These are phyloP conservation scores for Acacia crassicarpa DNA, from an alignment of 306 rosid species.

Conservation along the genomic window DNA sequence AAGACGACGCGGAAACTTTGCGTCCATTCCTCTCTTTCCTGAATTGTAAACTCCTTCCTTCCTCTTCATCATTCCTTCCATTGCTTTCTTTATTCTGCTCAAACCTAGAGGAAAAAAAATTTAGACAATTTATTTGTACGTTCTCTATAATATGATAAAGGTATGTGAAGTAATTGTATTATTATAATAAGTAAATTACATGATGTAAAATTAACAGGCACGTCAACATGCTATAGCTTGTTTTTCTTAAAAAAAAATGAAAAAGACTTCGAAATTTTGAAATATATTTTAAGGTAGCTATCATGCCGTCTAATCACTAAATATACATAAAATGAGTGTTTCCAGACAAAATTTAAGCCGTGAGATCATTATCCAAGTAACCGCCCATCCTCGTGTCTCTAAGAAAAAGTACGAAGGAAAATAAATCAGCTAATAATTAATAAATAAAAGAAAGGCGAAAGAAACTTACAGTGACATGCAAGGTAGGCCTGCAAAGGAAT, in stretches of 20 bases:
- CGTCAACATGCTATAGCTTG: background rate
- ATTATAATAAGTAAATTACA: background rate
- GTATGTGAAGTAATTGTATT: background rate
- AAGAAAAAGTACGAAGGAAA: background rate
- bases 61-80: background rate
- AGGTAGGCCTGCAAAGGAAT: background rate
- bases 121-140: background rate
- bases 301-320: background rate
- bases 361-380: background rate
- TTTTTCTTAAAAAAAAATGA: background rate
- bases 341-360: background rate
- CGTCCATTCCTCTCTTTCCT: background rate
- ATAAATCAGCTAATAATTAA: background rate
- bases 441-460: background rate
- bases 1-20: background rate
- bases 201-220: background rate
- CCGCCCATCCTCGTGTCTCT: background rate
- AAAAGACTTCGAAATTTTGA: background rate
- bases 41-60: background rate
- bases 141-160: background rate
- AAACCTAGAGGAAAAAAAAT: background rate
- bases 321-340: background rate
- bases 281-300: background rate
- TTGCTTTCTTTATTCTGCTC: background rate
- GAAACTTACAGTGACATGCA: conserved; percentile 34